A percentile compares a stretch with the other conserved stretches of the same genome.
Evolutionary conservation across 805 yeast genomes (phyloP).

Genomic region (Spathaspora hagerdaliae): DNA sequence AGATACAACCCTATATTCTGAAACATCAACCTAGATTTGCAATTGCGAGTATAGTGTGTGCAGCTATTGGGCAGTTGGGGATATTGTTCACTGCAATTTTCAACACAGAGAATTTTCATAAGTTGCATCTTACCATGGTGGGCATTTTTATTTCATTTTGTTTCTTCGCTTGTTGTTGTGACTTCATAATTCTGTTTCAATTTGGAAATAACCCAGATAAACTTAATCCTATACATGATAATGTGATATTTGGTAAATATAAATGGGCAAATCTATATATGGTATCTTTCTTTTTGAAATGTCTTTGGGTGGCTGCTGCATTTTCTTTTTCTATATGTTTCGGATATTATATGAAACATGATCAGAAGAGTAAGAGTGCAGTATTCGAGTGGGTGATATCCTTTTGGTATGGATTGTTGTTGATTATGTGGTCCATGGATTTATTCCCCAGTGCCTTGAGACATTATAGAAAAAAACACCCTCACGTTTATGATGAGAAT

Average conservation of each 20-base stretch:
- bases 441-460: conserved; percentile 57
- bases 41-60: conserved; percentile 40
- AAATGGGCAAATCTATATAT: conserved; percentile 39
- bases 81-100: conserved; percentile 71
- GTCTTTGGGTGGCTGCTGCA: conserved; percentile 64
- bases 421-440: conserved; percentile 63
- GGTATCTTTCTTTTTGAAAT: conserved; percentile 50
- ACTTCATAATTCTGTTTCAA: conserved; percentile 33
- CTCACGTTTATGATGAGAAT: neutral
- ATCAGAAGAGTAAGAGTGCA: conserved; percentile 46
- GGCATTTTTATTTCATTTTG: conserved; percentile 56
- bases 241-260: conserved; percentile 34
- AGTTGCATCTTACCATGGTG: conserved; percentile 68
- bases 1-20: conserved; percentile 52
- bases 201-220: conserved; percentile 36
- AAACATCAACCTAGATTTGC: conserved; percentile 40
- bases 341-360: conserved; percentile 34
- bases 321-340: conserved; percentile 66
- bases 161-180: conserved; percentile 45
- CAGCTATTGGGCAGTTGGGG: conserved; percentile 64
- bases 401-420: conserved; percentile 76
- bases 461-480: conserved; percentile 15
- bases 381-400: conserved; percentile 82
- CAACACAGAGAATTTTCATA: conserved; percentile 54
- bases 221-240: conserved; percentile 36